Percentiles rank a stretch among this genome's conserved stretches.
Conservation (phyloP, 352 stramenopile species). For the Phytophthora cryptogea region DNA sequence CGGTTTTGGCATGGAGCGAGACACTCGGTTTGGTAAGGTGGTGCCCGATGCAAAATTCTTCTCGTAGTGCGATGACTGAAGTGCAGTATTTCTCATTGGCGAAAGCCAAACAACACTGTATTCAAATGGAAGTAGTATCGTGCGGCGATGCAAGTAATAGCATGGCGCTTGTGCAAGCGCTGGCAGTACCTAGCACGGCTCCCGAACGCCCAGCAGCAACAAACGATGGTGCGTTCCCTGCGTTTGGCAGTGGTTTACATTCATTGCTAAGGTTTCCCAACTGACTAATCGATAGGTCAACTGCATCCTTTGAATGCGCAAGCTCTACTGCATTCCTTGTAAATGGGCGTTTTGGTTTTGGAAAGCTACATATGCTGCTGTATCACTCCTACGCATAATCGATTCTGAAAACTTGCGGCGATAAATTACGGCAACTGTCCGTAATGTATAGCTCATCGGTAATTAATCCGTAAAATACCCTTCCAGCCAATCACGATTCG, state of each 20-base stretch:
- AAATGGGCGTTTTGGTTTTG: too few relatives aligned
- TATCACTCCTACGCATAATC: too few relatives aligned
- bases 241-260: background rate
- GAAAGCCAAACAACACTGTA: slow-evolving; percentile 16
- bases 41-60: slow-evolving; percentile 6
- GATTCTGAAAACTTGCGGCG: too few relatives aligned
- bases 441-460: background rate
- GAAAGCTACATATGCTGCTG: too few relatives aligned
- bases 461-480: background rate
- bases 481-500: background rate
- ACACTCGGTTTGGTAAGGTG: slow-evolving; percentile 16
- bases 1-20: slow-evolving; percentile 13
- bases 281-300: too few relatives aligned
- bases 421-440: too few relatives aligned
- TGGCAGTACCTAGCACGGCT: background rate
- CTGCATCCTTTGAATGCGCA: too few relatives aligned
- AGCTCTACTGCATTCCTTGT: too few relatives aligned
- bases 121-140: slow-evolving; percentile 16
- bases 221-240: slow-evolving; percentile 4
- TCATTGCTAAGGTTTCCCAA: too few relatives aligned
- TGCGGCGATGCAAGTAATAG: slow-evolving; percentile 12
- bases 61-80: background rate
- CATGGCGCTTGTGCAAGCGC: slow-evolving; percentile 4
- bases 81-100: slow-evolving; percentile 19
- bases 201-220: background rate